Evolutionary conservation across 805 yeast species (phyloP).

Genomic region (Myxozyma sirexii): DNA sequence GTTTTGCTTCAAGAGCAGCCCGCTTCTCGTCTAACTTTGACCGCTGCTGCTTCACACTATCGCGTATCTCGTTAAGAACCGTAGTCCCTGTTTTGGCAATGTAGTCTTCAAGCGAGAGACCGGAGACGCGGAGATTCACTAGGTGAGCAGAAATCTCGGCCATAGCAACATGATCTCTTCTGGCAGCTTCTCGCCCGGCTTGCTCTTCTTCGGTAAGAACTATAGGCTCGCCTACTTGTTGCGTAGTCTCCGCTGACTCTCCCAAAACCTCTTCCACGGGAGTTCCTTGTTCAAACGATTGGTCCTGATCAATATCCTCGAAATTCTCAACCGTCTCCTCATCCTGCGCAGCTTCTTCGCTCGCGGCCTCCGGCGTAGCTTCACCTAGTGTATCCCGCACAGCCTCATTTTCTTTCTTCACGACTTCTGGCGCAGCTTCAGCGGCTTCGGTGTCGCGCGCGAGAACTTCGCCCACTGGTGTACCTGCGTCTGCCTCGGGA

Average conservation of each 20-base stretch:
- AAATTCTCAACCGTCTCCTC: background rate
- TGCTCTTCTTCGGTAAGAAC: background rate
- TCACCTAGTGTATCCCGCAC: conserved; percentile 7
- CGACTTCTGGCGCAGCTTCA: conserved; percentile 29
- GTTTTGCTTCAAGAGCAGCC: background rate
- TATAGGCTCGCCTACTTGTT: background rate
- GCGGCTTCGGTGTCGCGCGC: conserved; percentile 29
- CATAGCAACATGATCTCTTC: background rate
- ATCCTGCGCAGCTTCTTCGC: background rate
- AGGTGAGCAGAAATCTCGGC: conserved; percentile 22
- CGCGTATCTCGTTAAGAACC: background rate
- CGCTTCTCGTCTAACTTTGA: background rate
- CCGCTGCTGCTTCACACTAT: background rate
- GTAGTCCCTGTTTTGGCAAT: conserved; percentile 9
- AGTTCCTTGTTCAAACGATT: conserved; percentile 4
- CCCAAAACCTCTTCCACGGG: conserved; percentile 9
- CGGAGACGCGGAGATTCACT: conserved; percentile 23
- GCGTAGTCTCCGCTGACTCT: background rate
- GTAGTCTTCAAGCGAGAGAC: conserved; percentile 21
- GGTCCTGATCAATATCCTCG: conserved; percentile 2
- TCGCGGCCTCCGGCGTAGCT: background rate
- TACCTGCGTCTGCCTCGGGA: conserved; percentile 34
- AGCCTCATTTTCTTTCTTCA: conserved; percentile 21
- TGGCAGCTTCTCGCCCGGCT: background rate
- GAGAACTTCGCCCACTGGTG: conserved; percentile 33